Evolutionary conservation across 257 asterid species (phyloP).

Genomic region (Lantana camara): DNA sequence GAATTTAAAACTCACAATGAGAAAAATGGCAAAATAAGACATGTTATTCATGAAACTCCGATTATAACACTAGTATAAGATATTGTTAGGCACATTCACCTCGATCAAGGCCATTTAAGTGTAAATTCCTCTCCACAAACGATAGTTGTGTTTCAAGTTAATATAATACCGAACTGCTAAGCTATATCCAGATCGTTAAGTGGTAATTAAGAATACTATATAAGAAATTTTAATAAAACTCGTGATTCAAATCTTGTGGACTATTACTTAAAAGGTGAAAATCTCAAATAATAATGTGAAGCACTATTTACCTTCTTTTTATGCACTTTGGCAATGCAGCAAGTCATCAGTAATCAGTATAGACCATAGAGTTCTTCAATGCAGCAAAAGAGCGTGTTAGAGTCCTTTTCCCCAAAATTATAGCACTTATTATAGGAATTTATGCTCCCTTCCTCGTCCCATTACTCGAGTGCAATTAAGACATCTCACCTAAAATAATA

Average conservation of each 20-base stretch:
- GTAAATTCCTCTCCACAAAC: no score
- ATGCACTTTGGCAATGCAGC: constrained; percentile 22
- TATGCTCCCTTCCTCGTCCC: neutral
- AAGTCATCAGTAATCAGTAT: neutral
- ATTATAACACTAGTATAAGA: no score
- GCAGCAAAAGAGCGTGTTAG: neutral
- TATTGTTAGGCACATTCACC: no score
- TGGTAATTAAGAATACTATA: no score
- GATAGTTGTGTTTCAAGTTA: no score
- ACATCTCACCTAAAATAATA: neutral
- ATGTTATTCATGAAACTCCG: no score
- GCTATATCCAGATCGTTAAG: no score
- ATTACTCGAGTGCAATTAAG: neutral
- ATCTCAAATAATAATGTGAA: neutral
- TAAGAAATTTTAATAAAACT: neutral
- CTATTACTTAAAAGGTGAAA: neutral
- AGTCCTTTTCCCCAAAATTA: constrained; percentile 1
- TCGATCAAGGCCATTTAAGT: no score
- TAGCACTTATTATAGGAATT: neutral
- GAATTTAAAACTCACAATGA: no score
- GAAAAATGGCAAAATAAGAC: no score
- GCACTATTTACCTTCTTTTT: constrained; percentile 18
- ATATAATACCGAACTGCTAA: no score
- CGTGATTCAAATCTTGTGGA: neutral
- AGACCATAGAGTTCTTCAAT: neutral